phyloP scores from a whole-genome alignment of 176 grass and related monocot genomes.

The Panicum miliaceum region DNA sequence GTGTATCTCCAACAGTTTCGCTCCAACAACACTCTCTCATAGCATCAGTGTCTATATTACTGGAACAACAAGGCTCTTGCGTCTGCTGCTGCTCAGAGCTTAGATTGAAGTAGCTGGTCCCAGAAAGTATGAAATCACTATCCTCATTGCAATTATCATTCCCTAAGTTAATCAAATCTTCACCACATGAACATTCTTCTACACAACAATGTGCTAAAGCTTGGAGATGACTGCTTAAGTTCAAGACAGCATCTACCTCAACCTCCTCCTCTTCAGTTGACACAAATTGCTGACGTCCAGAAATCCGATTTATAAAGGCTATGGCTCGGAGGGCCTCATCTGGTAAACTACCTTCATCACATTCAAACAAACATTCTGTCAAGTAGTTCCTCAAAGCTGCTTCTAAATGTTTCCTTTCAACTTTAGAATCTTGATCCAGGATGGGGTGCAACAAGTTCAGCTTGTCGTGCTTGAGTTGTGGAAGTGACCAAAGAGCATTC shows the following conservation, averaged over 20 bases:
- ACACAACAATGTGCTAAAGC: conserved; percentile 35
- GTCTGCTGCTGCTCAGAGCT: conserved; percentile 20
- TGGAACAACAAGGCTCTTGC: conserved; percentile 24
- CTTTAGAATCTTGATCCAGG: conserved; percentile 34
- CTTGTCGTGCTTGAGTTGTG: conserved; percentile 4
- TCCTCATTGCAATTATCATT: conserved; percentile 37
- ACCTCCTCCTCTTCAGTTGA: conserved; percentile 31
- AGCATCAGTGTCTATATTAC: conserved; percentile 2
- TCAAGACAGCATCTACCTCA: conserved; percentile 48
- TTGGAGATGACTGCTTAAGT: conserved; percentile 52
- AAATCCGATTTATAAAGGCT: conserved; percentile 43
- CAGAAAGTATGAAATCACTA: conserved; percentile 47
- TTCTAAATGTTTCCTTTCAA: conserved; percentile 21
- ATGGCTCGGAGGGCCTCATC: conserved; percentile 39
- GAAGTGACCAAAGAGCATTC: conserved; percentile 54
- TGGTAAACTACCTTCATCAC: conserved; percentile 43
- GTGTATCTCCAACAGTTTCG: conserved; percentile 3
- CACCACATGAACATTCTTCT: conserved; percentile 38
- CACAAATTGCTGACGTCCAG: conserved; percentile 4
- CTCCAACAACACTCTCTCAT: not conserved
- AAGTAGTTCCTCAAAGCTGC: conserved; percentile 45
- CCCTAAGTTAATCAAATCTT: conserved; percentile 36
- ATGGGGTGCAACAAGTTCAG: conserved; percentile 38
- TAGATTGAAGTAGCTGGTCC: conserved; percentile 42
- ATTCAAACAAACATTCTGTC: conserved; percentile 47